Conservation (phyloP, 2,329 filamentous ascomycete genomes). For the Mollisiaceae sp. region DNA sequence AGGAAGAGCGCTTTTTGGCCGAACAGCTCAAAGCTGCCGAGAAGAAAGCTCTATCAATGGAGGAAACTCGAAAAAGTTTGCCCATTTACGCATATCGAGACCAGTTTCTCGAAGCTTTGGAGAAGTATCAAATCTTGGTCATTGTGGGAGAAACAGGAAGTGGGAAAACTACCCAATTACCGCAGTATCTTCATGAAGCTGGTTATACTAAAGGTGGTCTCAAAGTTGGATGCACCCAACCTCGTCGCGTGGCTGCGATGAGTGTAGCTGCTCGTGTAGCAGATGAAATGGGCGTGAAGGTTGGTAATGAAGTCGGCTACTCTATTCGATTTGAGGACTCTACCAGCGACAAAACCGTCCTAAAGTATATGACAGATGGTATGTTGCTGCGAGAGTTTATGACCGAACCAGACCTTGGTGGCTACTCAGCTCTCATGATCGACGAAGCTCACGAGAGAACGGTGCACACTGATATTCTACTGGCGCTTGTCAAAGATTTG, state of each 20-base stretch:
- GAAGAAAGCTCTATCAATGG: constrained; percentile 83
- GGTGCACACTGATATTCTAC: constrained; percentile 86
- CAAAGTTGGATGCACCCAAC: constrained; percentile 93
- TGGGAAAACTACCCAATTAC: constrained; percentile 94
- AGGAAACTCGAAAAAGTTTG: constrained; percentile 87
- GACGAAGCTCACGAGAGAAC: constrained; percentile 97
- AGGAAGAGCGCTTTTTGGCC: constrained; percentile 79
- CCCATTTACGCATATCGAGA: constrained; percentile 90
- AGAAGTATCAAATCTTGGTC: constrained; percentile 84
- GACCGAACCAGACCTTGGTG: constrained; percentile 81
- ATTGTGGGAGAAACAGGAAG: constrained; percentile 94
- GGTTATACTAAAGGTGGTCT: constrained; percentile 83
- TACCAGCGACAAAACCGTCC: constrained; percentile 85
- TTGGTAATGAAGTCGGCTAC: constrained; percentile 93
- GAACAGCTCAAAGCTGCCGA: constrained; percentile 88
- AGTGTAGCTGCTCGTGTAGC: constrained; percentile 95
- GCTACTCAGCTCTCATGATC: constrained; percentile 91
- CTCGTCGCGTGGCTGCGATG: constrained; percentile 95
- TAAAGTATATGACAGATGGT: constrained; percentile 98
- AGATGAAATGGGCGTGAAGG: constrained; percentile 87
- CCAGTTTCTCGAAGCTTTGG: constrained; percentile 84
- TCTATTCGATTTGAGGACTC: constrained; percentile 93
- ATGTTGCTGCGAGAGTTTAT: constrained; percentile 91
- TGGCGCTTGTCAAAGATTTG: constrained; percentile 88
- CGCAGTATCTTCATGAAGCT: constrained; percentile 91